Evolutionary conservation across 1,284 basidiomycete species (phyloP).

Genomic region (Apiotrichum porosum): DNA sequence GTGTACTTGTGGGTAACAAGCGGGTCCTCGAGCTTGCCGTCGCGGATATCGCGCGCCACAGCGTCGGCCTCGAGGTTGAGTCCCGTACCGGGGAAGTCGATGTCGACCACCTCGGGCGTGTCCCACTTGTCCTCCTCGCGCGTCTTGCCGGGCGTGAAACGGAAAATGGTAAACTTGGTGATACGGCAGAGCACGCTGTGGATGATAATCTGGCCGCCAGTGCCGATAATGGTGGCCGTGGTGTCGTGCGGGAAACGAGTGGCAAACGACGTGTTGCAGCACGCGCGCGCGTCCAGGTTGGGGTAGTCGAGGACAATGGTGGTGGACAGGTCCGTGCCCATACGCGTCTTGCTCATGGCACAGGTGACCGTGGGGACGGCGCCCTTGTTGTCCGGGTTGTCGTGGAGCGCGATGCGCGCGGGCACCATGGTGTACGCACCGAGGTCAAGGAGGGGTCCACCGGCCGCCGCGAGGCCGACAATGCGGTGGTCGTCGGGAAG

Average conservation of each 20-base stretch:
- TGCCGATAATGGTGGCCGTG: slow-evolving; percentile 7
- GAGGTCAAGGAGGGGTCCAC: slow-evolving; percentile 52
- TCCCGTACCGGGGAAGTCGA: slow-evolving; percentile 32
- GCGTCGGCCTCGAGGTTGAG: slow-evolving; percentile 49
- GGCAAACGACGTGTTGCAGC: slow-evolving; percentile 7
- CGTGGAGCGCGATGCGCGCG: slow-evolving; percentile 13
- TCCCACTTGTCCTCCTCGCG: slow-evolving; percentile 8
- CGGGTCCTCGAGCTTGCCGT: slow-evolving; percentile 38
- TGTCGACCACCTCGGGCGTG: slow-evolving; percentile 25
- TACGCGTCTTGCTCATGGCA: slow-evolving; percentile 38
- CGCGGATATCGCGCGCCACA: slow-evolving; percentile 42
- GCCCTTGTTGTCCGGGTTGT: slow-evolving; percentile 35
- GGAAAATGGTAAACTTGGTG: slow-evolving; percentile 2
- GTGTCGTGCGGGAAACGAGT: slow-evolving; percentile 4
- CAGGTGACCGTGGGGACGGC: slow-evolving; percentile 31
- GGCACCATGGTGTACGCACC: slow-evolving; percentile 43
- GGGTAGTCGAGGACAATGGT: slow-evolving; percentile 40
- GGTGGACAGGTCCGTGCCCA: slow-evolving; percentile 43
- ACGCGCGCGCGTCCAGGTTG: slow-evolving; percentile 28
- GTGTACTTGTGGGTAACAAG: slow-evolving; percentile 42
- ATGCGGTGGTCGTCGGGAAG: slow-evolving; percentile 42
- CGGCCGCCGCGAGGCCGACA: slow-evolving; percentile 48
- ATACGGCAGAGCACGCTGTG: slow-evolving; percentile 6
- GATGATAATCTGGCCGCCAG: slow-evolving; percentile 9
- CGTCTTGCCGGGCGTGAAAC: not conserved